Evolutionary conservation across 805 yeast species (phyloP).

Genomic region (Teunomyces gatunensis): DNA sequence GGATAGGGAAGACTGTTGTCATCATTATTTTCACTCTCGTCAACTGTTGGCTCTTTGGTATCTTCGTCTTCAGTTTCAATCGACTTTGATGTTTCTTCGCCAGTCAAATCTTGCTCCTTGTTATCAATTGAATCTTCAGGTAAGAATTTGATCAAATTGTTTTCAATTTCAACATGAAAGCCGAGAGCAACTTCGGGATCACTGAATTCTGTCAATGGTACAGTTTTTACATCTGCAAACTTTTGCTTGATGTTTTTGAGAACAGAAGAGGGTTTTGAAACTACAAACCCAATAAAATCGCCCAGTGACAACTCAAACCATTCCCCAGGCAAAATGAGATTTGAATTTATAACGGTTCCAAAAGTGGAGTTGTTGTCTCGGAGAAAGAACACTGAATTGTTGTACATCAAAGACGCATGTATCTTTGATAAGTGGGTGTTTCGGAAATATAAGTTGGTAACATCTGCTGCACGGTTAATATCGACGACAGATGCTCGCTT

Average conservation of each 20-base stretch:
- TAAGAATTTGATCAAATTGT: conserved; percentile 12
- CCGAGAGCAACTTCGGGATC: conserved; percentile 19
- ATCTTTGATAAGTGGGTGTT: conserved; percentile 37
- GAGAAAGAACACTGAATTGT: conserved; percentile 19
- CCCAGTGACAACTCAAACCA: conserved; percentile 16
- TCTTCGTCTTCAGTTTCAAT: background rate
- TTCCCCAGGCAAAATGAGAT: conserved; percentile 20
- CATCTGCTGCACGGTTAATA: conserved; percentile 19
- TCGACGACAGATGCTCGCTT: conserved; percentile 34
- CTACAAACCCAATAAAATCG: conserved; percentile 35
- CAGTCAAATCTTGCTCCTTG: conserved; percentile 7
- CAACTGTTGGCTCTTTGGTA: conserved; percentile 1
- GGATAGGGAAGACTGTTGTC: background rate
- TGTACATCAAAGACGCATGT: conserved; percentile 29
- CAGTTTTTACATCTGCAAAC: conserved; percentile 12
- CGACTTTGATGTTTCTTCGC: conserved; percentile 3
- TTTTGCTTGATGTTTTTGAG: conserved; percentile 14
- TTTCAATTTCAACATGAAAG: conserved; percentile 15
- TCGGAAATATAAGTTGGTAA: conserved; percentile 30
- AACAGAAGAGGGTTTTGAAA: conserved; percentile 26
- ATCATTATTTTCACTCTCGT: conserved; percentile 5
- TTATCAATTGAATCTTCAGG: conserved; percentile 10
- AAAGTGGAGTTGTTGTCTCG: conserved; percentile 36
- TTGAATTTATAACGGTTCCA: conserved; percentile 35
- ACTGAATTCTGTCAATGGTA: conserved; percentile 21